Percentiles rank a stretch among this genome's conserved stretches.
phyloP scores from a whole-genome alignment of 805 yeast species.

The Candida koratica region DNA sequence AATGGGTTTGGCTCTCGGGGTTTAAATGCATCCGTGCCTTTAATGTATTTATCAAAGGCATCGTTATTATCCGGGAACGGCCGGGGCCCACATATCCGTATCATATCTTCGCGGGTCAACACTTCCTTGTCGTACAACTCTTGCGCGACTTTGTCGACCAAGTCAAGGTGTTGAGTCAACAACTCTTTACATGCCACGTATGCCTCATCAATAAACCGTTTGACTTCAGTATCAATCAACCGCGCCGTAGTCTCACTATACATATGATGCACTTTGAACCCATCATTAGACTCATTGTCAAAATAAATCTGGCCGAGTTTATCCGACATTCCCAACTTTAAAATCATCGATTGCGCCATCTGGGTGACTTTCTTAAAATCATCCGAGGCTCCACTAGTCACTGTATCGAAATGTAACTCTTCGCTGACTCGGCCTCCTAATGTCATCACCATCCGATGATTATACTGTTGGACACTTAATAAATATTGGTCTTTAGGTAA shows the following conservation, averaged over 20 bases:
- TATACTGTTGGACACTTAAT: slow-evolving; percentile 68
- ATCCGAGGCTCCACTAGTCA: slow-evolving; percentile 89
- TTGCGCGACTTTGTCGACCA: slow-evolving; percentile 82
- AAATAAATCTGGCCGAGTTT: slow-evolving; percentile 66
- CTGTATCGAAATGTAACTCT: slow-evolving; percentile 80
- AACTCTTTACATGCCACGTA: slow-evolving; percentile 68
- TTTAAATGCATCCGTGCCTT: slow-evolving; percentile 42
- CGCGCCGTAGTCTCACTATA: slow-evolving; percentile 71
- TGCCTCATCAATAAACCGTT: slow-evolving; percentile 70
- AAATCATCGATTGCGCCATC: slow-evolving; percentile 87
- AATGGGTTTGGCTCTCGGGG: slow-evolving; percentile 14
- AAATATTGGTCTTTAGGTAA: slow-evolving; percentile 86
- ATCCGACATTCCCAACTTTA: slow-evolving; percentile 83
- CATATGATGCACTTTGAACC: slow-evolving; percentile 36
- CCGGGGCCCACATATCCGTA: slow-evolving; percentile 80
- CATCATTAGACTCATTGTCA: slow-evolving; percentile 46
- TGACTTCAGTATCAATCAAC: slow-evolving; percentile 77
- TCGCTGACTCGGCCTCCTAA: slow-evolving; percentile 91
- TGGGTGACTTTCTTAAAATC: slow-evolving; percentile 89
- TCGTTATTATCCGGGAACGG: slow-evolving; percentile 89
- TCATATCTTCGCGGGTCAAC: slow-evolving; percentile 91
- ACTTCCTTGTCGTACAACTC: slow-evolving; percentile 84
- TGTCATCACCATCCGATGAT: slow-evolving; percentile 89
- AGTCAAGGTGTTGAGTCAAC: slow-evolving; percentile 64
- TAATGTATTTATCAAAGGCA: slow-evolving; percentile 78